Evolutionary conservation across 805 yeast species (phyloP), one percentile per base, ranked within the genome.

Genomic region (Starmerella tilneyi): DNA sequence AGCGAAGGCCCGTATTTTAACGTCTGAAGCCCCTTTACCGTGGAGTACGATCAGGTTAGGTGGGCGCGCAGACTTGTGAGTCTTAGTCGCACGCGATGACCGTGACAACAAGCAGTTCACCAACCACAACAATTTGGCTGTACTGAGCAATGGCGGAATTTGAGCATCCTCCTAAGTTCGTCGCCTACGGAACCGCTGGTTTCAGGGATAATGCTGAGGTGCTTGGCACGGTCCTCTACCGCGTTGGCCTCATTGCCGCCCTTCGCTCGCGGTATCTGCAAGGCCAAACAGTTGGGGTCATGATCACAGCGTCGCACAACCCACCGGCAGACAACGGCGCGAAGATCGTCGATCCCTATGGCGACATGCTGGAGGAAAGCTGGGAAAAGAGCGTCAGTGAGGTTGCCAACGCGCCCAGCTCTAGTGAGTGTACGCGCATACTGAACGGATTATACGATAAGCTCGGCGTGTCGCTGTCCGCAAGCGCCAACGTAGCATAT

Each of bases 141-240:
- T 8, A 24, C 27, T 12, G 13, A 9, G 15, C 2, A 4, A 36
- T 36, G 40, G n/a, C 30, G 19, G 30, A 23, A 2, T 36, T 36
- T 33, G 50, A 50, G 19, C 29, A 17, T 2, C 55, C 55, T 9
- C 55, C 53, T n/a, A 49, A 48, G 36, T 33, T 30, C 29, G 40
- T 76, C 58, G 64, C 75, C 15, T 92, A 92, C 58, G 98, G 98
- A n/a, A 92, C 98, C 1, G 98, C 98, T 2, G 98, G 98, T 8
- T 92, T 92, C 66, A 75, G 98, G 48, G 79, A 79, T 66, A 67
- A 75, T 39, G 88, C 94, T 1, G 59, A 64, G 17, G 63, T 71
- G 15, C 66, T 89, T 52, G 94, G 84, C 59, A 79, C 85, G 15
- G 89, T 88, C 26, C 81, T 84, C 63, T 84, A 76, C 62, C 72